Evolutionary conservation across 306 rosid genomes (phyloP).

Genomic region (Ziziphus jujuba): DNA sequence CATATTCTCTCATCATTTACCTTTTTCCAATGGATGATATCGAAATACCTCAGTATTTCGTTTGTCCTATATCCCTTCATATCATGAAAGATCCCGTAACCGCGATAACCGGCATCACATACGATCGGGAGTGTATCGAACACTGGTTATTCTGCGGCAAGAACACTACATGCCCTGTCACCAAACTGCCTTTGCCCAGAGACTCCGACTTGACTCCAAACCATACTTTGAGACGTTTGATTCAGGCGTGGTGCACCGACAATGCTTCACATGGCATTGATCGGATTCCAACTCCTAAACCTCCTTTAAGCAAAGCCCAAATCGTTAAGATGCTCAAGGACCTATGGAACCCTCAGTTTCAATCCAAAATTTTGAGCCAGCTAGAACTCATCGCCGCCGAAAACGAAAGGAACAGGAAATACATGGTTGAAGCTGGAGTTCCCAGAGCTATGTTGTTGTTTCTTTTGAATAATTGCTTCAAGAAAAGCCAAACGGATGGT

Average conservation of each 20-base stretch:
- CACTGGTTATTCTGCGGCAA: conserved; percentile 53
- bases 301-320: conserved; percentile 41
- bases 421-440: conserved; percentile 47
- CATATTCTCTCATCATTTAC: too few relatives aligned
- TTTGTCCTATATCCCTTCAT: conserved; percentile 72
- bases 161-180: conserved; percentile 58
- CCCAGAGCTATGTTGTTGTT: conserved; percentile 45
- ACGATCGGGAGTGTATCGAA: conserved; percentile 71
- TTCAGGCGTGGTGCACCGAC: conserved; percentile 72
- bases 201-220: conserved; percentile 64
- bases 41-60: conserved; percentile 66
- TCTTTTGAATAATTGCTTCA: conserved; percentile 33
- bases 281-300: conserved; percentile 63
- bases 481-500: conserved; percentile 30
- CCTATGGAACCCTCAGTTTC: conserved; percentile 19
- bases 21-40: conserved; percentile 53
- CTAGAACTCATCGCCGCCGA: conserved; percentile 44
- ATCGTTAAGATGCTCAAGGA: conserved; percentile 47
- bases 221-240: conserved; percentile 66
- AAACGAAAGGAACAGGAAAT: conserved; percentile 44
- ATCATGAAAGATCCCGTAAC: conserved; percentile 84
- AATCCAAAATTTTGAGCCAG: conserved; percentile 33
- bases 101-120: conserved; percentile 69
- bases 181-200: conserved; percentile 46
- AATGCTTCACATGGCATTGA: conserved; percentile 43